Base-by-base conservation (phyloP, 768 basidiomycete genomes). In the Bullera alba region DNA sequence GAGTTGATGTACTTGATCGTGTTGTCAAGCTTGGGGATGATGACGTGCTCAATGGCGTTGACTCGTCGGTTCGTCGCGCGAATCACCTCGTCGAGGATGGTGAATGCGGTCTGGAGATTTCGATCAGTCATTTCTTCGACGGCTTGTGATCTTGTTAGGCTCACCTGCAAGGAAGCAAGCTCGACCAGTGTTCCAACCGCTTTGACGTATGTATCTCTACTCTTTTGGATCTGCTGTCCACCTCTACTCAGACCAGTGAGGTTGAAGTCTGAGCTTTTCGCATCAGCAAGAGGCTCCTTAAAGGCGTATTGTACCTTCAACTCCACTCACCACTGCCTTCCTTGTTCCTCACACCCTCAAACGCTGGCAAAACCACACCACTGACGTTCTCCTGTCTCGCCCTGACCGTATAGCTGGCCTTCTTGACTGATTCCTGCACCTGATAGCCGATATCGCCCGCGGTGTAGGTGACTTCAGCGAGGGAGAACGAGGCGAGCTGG, bases 51-150 rank as follows among this genome's bases (percentile, higher is more conserved):
- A 58, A 99, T 93, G 2, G 95, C 95, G 67, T 99, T 99, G 34
- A 99, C 95, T 56, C 95, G 83, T 45, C 95, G 86, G 73, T 97
- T 99, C 30, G 95, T 97, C n/a, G 92, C 90, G 41, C 89, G 86
- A 66, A 99, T 99, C 53, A 97, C 95, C 75, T 97, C 95, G 74
- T 99, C 95, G 30, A 99, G 81, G 60, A 97, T 96, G 50, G 85
- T 93, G 76, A 99, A 99, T 4, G 95, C 95, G 0, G 95, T 97
- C 76, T 97, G 86, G 6, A 25, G 4, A 42, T 12, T 12, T 36
- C 12, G 29, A 14, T 7, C 16, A 26, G 25, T 34, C 23, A 35
- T 8, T 10, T 16, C 12, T 2, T 19, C 27, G n/a, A 10, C 17
- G 28, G n/a, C 23, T 43, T 21, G 15, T 7, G 37, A 39, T 21